Conservation (phyloP, 106 monocot species). For the Amphibolis antarctica region DNA sequence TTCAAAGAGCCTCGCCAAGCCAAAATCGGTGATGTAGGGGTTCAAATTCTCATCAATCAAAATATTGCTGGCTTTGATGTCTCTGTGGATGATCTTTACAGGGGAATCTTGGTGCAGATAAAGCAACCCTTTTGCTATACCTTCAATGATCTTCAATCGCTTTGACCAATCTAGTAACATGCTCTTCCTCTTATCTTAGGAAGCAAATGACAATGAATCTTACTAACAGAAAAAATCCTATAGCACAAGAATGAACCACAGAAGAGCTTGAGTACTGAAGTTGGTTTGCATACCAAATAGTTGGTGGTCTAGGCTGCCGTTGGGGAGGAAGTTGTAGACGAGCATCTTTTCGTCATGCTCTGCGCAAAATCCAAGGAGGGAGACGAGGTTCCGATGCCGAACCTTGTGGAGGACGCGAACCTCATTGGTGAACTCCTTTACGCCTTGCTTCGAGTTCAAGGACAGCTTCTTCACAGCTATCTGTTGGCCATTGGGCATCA, state of each 20-base stretch:
- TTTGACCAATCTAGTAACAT: constrained; percentile 34
- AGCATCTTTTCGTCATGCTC: constrained; percentile 51
- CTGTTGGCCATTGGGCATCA: constrained; percentile 38
- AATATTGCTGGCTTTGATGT: constrained; percentile 57
- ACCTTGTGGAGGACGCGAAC: constrained; percentile 53
- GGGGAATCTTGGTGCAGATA: constrained; percentile 74
- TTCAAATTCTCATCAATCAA: constrained; percentile 42
- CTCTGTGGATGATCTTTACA: constrained; percentile 58
- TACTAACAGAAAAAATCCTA: neutral
- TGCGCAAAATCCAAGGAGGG: constrained; percentile 56
- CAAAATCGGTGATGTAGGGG: constrained; percentile 66
- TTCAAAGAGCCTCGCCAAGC: constrained; percentile 59
- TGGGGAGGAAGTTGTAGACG: constrained; percentile 58
- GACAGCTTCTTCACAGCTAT: constrained; percentile 78
- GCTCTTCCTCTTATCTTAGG: constrained; percentile 27
- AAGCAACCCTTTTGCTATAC: constrained; percentile 46
- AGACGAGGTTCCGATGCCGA: constrained; percentile 63
- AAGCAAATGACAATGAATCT: too few relatives aligned
- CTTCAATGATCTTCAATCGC: constrained; percentile 44
- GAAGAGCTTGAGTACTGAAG: too few relatives aligned
- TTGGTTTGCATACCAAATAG: constrained; percentile 40
- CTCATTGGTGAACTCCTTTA: constrained; percentile 58
- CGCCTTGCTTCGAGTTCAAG: constrained; percentile 49
- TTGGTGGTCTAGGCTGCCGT: constrained; percentile 52
- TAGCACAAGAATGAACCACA: neutral